A percentile compares a stretch with the other conserved stretches of the same genome.
Conservation (phyloP, 352 stramenopile species). For the Peronospora destructor region DNA sequence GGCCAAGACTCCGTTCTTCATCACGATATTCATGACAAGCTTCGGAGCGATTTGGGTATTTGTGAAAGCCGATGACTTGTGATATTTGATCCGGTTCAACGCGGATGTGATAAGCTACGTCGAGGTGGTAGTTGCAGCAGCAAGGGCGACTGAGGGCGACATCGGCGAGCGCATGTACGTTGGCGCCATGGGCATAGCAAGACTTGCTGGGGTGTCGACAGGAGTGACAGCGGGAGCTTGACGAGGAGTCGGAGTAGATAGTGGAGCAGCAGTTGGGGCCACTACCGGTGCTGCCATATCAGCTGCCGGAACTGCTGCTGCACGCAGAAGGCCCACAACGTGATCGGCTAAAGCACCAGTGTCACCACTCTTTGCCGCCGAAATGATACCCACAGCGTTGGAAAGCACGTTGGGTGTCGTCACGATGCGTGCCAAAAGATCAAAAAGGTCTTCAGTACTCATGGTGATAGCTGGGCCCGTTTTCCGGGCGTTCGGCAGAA, state of each 20-base stretch:
- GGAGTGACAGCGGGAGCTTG: neutral
- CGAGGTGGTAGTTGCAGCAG: conserved; percentile 1
- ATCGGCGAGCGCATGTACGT: neutral
- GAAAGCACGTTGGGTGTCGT: conserved; percentile 4
- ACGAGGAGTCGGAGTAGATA: neutral
- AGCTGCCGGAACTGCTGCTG: neutral
- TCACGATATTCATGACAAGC: neutral
- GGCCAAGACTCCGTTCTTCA: neutral
- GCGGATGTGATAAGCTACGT: neutral
- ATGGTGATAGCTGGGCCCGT: neutral
- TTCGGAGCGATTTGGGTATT: neutral
- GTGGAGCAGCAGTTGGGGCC: neutral
- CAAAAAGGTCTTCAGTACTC: conserved; percentile 6
- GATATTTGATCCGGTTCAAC: neutral
- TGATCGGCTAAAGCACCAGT: conserved; percentile 4
- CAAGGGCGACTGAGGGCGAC: neutral
- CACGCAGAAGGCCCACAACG: conserved; percentile 5
- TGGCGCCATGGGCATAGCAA: neutral
- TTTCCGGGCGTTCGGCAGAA: conserved; percentile 8
- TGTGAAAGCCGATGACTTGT: neutral
- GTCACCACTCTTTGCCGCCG: conserved; percentile 7
- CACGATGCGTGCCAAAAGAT: conserved; percentile 1
- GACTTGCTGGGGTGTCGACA: neutral
- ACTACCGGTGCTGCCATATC: neutral
- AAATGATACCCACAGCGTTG: conserved; percentile 9